phyloP scores from a whole-genome alignment of 768 basidiomycete species.

The Phylloporus sp. region DNA sequence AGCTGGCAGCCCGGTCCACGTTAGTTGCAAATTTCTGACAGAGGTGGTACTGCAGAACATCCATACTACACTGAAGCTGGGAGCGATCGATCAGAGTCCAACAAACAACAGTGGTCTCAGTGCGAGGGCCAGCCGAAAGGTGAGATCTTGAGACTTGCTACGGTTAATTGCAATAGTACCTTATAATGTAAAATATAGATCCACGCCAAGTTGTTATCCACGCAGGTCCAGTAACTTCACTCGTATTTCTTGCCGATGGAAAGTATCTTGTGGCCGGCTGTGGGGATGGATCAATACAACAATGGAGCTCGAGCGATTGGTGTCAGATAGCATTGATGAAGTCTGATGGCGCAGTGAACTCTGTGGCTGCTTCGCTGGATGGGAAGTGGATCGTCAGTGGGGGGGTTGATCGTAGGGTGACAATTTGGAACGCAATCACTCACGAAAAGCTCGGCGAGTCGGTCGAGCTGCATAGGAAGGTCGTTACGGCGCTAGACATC shows the following conservation, averaged over 20 bases:
- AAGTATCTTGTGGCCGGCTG: conserved; percentile 3
- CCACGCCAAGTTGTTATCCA: not conserved
- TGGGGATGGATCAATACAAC: conserved; percentile 5
- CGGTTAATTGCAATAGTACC: not conserved
- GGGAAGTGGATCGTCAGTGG: conserved; percentile 9
- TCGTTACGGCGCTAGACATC: conserved; percentile 4
- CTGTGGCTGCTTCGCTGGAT: conserved; percentile 4
- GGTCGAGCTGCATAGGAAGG: not conserved
- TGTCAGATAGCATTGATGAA: not conserved
- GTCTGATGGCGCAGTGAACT: not conserved
- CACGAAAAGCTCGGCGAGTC: not conserved
- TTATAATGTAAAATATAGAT: not conserved
- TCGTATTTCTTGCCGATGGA: conserved; percentile 8
- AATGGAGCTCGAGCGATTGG: conserved; percentile 2
- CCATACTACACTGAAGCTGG: no score
- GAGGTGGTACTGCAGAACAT: no score
- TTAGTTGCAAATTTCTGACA: no score
- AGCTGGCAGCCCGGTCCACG: no score
- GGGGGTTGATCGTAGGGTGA: not conserved
- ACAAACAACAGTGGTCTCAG: no score
- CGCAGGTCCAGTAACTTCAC: not conserved
- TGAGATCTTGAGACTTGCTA: not conserved
- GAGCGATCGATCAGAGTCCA: no score
- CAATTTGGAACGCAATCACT: conserved; percentile 1
- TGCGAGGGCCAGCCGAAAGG: not conserved